A percentile compares a stretch with the other conserved stretches of the same genome.
phyloP scores from a whole-genome alignment of 148 eudicot species.

The Rhododendron mucronatum region DNA sequence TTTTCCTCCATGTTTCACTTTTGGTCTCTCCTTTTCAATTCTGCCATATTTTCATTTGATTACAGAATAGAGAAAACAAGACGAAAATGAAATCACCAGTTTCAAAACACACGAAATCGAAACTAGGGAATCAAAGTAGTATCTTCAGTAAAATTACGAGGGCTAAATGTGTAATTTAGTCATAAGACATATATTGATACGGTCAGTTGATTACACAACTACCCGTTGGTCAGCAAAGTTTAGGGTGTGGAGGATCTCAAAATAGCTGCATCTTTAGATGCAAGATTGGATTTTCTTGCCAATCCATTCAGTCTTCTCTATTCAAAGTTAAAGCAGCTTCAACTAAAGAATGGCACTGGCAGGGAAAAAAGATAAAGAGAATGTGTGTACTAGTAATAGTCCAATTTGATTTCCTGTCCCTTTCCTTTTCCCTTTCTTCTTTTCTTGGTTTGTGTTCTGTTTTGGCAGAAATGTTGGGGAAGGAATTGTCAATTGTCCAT shows the following conservation, averaged over 20 bases:
- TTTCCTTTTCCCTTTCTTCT: not conserved
- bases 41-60: not conserved
- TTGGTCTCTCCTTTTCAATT: not conserved
- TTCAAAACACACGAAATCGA: not conserved
- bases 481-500: conserved; percentile 12
- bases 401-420: not conserved
- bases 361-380: conserved; percentile 9
- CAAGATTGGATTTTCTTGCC: conserved; percentile 17
- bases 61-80: not conserved
- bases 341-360: not conserved
- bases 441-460: conserved; percentile 20
- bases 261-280: conserved; percentile 4
- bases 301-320: conserved; percentile 29
- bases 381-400: conserved; percentile 18
- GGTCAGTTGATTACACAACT: conserved; percentile 13
- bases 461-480: conserved; percentile 14
- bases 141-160: not conserved
- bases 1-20: not conserved
- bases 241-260: not conserved
- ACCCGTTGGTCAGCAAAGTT: conserved; percentile 34
- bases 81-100: not conserved
- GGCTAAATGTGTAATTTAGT: not conserved
- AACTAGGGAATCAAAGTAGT: not conserved
- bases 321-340: conserved; percentile 32
- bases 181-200: conserved; percentile 8